Evolutionary conservation across 352 stramenopile genomes (phyloP), one percentile per base, ranked within the genome.

Genomic region (Globisporangium barbulae): DNA sequence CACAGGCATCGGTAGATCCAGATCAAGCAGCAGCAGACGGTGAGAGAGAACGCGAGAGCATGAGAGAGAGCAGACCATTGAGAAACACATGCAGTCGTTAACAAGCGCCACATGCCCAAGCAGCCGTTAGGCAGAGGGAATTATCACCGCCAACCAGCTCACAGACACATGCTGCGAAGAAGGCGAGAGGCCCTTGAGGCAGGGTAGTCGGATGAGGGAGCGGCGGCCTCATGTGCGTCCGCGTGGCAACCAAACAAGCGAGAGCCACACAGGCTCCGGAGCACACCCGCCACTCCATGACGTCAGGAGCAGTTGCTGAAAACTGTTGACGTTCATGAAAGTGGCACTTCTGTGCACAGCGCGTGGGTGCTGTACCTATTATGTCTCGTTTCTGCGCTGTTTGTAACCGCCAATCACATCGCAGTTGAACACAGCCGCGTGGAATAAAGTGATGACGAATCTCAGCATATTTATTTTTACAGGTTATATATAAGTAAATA

Each of bases 311-410:
- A 48, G 42, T 21, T 47, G 41, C 41, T 47, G 25, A 8, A 31
- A 25, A 15, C 15, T 41, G 50, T 56, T 56, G 50, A 56, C 50
- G 50, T 57, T 57, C 17, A 19, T 21, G 7, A 25, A 57, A 17
- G 3, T 8, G 13, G 17, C 7, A 8, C 6, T 56, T 56, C 50
- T 56, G 30, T 17, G 28, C 48, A 55, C 50, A 3, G 8, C 19
- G 49, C 6, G 35, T 15, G 48, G 31, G 37, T 42, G 37, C 42
- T 48, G 42, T 42, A 57, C 50, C 50, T 57, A 57, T 7, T 30
- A 12, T 42, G 50, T 19, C 17, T 25, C 37, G n/a, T 56, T 22
- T 57, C 9, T 42, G 50, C 9, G 25, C 19, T 3, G 21, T 25
- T 0, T 57, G 50, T 30, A 57, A 42, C 30, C 13, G 5, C 13